phyloP scores from a whole-genome alignment of 768 basidiomycete species.

The Amanita jacksonii region DNA sequence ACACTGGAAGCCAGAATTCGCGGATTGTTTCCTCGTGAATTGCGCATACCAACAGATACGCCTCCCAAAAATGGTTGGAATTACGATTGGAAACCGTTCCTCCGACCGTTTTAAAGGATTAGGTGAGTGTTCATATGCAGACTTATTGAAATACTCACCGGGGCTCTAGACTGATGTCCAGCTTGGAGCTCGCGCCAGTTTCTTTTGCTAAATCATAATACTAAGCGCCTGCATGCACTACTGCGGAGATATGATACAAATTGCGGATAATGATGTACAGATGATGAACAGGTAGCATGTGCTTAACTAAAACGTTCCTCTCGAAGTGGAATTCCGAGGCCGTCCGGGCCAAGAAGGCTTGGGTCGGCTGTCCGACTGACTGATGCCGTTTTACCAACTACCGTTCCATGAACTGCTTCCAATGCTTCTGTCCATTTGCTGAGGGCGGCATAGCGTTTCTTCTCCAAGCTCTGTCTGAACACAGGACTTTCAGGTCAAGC shows the following conservation, averaged over 20 bases:
- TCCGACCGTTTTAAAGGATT: slow-evolving; percentile 34
- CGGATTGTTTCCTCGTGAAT: slow-evolving; percentile 81
- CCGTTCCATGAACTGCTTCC: slow-evolving; percentile 64
- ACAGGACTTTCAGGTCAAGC: neutral
- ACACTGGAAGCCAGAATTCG: slow-evolving; percentile 69
- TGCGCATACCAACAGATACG: slow-evolving; percentile 80
- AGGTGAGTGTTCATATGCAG: slow-evolving; percentile 1
- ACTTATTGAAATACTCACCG: neutral
- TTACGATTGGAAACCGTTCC: slow-evolving; percentile 72
- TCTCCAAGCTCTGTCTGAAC: slow-evolving; percentile 74
- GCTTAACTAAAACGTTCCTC: slow-evolving; percentile 27
- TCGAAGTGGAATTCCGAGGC: slow-evolving; percentile 15
- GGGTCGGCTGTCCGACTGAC: slow-evolving; percentile 29
- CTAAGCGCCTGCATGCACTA: too few relatives aligned
- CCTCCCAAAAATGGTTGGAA: slow-evolving; percentile 77
- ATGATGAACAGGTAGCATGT: slow-evolving; percentile 17
- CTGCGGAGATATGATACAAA: too few relatives aligned
- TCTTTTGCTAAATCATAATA: too few relatives aligned
- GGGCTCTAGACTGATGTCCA: too few relatives aligned
- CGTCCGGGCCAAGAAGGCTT: slow-evolving; percentile 23
- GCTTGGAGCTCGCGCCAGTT: too few relatives aligned
- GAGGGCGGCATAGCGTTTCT: slow-evolving; percentile 74
- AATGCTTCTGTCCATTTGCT: slow-evolving; percentile 79
- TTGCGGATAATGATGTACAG: slow-evolving; percentile 12
- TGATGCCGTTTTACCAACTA: slow-evolving; percentile 62